A percentile compares a stretch with the other conserved stretches of the same genome.
These are phyloP conservation scores for Musa acuminata DNA, from an alignment of 176 grass and related monocot genomes.

Conservation along the genomic window DNA sequence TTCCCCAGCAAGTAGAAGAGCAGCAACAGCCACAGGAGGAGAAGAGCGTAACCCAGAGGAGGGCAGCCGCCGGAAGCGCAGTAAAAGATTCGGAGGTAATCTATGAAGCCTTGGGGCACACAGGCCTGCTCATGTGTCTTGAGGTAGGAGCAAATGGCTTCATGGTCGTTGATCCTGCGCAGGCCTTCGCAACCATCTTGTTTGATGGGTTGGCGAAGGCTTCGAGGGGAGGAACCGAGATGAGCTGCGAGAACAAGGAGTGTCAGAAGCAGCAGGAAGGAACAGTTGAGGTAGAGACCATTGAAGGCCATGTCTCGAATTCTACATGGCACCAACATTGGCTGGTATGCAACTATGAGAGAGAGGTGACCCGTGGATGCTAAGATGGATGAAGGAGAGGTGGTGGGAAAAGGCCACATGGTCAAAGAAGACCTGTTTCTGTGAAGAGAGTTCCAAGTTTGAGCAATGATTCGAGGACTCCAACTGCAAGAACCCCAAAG, in stretches of 20 bases:
- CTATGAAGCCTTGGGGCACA: conserved; percentile 42
- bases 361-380: neutral
- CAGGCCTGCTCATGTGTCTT: conserved; percentile 22
- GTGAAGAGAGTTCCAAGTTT: too few species aligned
- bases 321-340: neutral
- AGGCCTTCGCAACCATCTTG: conserved; percentile 34
- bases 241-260: neutral
- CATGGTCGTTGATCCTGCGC: conserved; percentile 15
- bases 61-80: conserved; percentile 26
- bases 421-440: too few species aligned
- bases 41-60: conserved; percentile 30
- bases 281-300: neutral
- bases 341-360: neutral
- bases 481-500: too few species aligned
- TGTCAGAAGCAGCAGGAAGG: neutral
- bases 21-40: conserved; percentile 42
- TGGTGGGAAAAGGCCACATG: too few species aligned
- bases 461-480: too few species aligned
- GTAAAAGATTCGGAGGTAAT: conserved; percentile 70
- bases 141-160: conserved; percentile 37
- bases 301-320: neutral
- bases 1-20: conserved; percentile 91
- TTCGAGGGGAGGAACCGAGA: neutral
- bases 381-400: too few species aligned
- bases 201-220: neutral